These are phyloP conservation scores for Peronospora belbahrii DNA, from an alignment of 352 stramenopile genomes.

Conservation along the genomic window DNA sequence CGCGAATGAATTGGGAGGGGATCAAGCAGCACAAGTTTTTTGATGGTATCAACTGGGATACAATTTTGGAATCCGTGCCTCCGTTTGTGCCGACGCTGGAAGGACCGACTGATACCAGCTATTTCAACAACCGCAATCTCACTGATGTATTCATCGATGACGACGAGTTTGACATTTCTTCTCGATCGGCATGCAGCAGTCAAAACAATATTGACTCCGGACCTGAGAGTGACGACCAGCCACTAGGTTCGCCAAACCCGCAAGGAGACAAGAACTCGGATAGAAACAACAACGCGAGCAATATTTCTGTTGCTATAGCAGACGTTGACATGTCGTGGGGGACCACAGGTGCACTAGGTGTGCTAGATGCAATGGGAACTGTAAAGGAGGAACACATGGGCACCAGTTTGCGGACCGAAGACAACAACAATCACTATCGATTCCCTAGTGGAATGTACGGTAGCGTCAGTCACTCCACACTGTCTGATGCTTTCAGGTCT, in stretches of 20 bases:
- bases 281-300: conserved; percentile 10
- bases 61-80: conserved; percentile 61
- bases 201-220: conserved; percentile 22
- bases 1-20: conserved; percentile 61
- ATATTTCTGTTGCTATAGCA: conserved; percentile 3
- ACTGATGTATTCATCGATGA: conserved; percentile 83
- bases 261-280: conserved; percentile 12
- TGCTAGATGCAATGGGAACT: conserved; percentile 1
- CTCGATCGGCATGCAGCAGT: conserved; percentile 30
- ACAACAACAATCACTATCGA: conserved; percentile 33
- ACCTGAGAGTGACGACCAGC: conserved; percentile 21
- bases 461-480: conserved; percentile 25
- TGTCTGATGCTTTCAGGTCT: conserved; percentile 56
- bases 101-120: conserved; percentile 82
- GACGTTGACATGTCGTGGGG: conserved; percentile 23
- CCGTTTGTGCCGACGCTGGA: conserved; percentile 84
- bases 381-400: background rate
- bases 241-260: conserved; percentile 1
- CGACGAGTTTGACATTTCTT: conserved; percentile 56
- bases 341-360: conserved; percentile 2
- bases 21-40: conserved; percentile 69
- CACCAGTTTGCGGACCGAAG: conserved; percentile 15
- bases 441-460: conserved; percentile 72
- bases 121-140: conserved; percentile 87
- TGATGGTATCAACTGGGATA: conserved; percentile 73